Evolutionary conservation across 129 eudicot genomes (phyloP).

Genomic region (Solidago caesia): DNA sequence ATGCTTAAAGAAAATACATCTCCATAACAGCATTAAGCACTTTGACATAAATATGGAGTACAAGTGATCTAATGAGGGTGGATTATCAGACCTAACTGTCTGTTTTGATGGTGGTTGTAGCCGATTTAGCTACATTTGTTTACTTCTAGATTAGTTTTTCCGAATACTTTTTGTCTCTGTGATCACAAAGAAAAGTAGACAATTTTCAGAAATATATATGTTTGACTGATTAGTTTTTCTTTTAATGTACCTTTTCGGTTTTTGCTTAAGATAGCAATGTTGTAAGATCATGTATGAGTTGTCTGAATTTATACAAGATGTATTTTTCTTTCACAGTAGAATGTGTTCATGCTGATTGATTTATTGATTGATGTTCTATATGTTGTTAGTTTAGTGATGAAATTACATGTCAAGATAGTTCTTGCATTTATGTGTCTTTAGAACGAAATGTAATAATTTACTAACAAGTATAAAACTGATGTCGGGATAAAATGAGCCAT

Average conservation of each 20-base stretch:
- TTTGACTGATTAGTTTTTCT: constrained; percentile 2
- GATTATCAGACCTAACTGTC: not conserved
- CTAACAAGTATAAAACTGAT: no score
- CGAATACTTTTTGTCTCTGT: constrained; percentile 7
- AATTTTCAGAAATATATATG: constrained; percentile 5
- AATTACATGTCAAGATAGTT: not conserved
- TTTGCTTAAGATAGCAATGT: not conserved
- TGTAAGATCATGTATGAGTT: constrained; percentile 6
- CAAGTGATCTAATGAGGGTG: not conserved
- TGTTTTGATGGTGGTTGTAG: constrained; percentile 1
- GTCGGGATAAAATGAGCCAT: no score
- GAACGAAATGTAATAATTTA: no score
- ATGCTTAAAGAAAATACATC: not conserved
- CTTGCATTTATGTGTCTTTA: not conserved
- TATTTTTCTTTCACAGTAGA: not conserved
- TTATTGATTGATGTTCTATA: no score
- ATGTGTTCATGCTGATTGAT: not conserved
- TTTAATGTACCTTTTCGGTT: not conserved
- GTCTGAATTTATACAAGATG: not conserved
- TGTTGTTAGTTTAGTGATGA: no score
- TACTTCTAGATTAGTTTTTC: not conserved
- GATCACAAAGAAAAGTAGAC: constrained; percentile 6
- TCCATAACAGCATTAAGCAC: not conserved
- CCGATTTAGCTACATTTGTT: constrained; percentile 15
- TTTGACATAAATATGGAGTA: not conserved